Base-by-base conservation (phyloP, 2,329 filamentous ascomycete genomes). In the Diaporthe sp. region DNA sequence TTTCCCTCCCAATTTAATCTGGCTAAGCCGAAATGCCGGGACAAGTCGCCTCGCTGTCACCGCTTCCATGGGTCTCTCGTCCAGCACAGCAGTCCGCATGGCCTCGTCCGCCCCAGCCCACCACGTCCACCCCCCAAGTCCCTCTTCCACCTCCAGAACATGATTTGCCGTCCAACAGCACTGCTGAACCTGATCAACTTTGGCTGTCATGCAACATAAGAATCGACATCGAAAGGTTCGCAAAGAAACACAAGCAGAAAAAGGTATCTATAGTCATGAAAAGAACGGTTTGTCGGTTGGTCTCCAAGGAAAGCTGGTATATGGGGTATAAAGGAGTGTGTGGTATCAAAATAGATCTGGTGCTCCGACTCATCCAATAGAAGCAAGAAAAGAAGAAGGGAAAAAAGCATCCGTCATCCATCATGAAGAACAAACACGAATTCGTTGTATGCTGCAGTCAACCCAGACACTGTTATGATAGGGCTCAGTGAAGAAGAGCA, bases 271-370 rank as follows among this genome's bases (percentile, higher is more conserved):
- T 67, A 34, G 28, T 76, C 37, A 75, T 65, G 71, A 73, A 73
- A 71, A 25, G 70, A 77, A 53, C 28, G 75, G 57, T 67, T 71
- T 71, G 44, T 61, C 55, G 73, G 75, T 75, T 58, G 70, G 73
- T 73, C 34, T 44, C 58, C 73, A 67, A 71, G 60, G 20, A 57
- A 74, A 60, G 58, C 58, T 63, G 49, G 61, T 60, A 71, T 55
- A 60, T 65, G 68, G 73, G 73, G 73, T 71, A 72, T 72, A 75
- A 77, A 77, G 63, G 75, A 77, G 75, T 65, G 75, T 77, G 73
- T 77, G 73, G 61, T 76, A 76, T 75, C 73, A 57, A 75, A 75
- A 49, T 61, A 72, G 47, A 67, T 67, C 51, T 68, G 42, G 63
- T 55, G 67, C 60, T 75, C 44, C 61, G 20, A 61, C 53, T 70